phyloP scores from a whole-genome alignment of 345 rosid genomes.

The Balakata baccata region DNA sequence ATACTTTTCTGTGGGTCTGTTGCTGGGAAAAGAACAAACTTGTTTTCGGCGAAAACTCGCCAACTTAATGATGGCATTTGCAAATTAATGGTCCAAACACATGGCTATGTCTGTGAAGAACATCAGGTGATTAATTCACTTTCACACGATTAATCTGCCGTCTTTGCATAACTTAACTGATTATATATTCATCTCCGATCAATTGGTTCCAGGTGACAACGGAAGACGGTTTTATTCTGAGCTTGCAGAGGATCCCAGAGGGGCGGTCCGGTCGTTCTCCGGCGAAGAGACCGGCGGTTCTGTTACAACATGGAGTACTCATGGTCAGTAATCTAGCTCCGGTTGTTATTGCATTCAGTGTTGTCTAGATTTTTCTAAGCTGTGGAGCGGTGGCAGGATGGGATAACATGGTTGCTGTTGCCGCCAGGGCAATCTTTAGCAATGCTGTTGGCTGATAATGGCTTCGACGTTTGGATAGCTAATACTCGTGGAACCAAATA shows the following conservation, averaged over 20 bases:
- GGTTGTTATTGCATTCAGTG: not conserved
- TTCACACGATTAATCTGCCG: not conserved
- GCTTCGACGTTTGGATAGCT: slow-evolving; percentile 48
- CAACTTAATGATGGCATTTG: slow-evolving; percentile 16
- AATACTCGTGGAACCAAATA: slow-evolving; percentile 46
- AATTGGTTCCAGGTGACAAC: slow-evolving; percentile 46
- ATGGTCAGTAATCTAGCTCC: slow-evolving; percentile 27
- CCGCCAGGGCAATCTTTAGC: slow-evolving; percentile 45
- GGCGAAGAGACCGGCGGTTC: slow-evolving; percentile 37
- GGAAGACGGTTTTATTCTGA: slow-evolving; percentile 51
- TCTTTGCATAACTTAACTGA: too few relatives aligned
- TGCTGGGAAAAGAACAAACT: slow-evolving; percentile 7
- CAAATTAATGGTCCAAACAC: slow-evolving; percentile 11
- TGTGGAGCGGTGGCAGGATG: slow-evolving; percentile 38
- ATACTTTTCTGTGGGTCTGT: slow-evolving; percentile 15
- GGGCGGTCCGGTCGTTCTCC: slow-evolving; percentile 31
- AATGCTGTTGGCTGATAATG: slow-evolving; percentile 48
- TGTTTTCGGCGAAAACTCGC: slow-evolving; percentile 3
- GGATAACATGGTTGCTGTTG: slow-evolving; percentile 38
- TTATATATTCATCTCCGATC: too few relatives aligned
- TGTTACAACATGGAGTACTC: slow-evolving; percentile 51
- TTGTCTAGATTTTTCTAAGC: not conserved
- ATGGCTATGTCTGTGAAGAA: slow-evolving; percentile 20
- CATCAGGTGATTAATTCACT: slow-evolving; percentile 5
- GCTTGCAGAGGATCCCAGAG: slow-evolving; percentile 51